Conservation (phyloP, 768 basidiomycete genomes). For the Dictyophora rubrovolvata region DNA sequence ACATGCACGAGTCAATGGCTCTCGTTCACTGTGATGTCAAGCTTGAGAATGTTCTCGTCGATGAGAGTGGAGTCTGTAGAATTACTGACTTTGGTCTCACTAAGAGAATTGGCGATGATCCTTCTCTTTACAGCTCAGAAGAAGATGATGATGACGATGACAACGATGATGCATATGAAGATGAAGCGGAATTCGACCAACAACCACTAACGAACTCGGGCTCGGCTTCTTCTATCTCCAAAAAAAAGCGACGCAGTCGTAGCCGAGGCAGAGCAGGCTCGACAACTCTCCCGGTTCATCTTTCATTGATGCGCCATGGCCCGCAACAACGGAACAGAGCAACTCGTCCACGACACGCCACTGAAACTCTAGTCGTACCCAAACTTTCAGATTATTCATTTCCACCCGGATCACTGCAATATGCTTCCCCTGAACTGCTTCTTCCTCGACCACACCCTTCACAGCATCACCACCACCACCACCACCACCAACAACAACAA, state of each 20-base stretch:
- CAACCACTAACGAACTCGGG: not conserved
- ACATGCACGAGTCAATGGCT: constrained; percentile 66
- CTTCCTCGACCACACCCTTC: constrained; percentile 39
- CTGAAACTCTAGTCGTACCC: constrained; percentile 17
- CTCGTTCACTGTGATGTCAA: constrained; percentile 93
- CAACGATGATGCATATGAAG: constrained; percentile 26
- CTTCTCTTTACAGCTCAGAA: not conserved
- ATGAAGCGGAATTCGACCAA: constrained; percentile 11
- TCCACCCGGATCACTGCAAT: constrained; percentile 81
- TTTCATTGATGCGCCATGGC: constrained; percentile 26
- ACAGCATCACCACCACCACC: constrained; percentile 24
- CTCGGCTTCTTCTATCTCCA: not conserved
- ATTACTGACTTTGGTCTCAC: constrained; percentile 83
- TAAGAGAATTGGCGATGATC: constrained; percentile 38
- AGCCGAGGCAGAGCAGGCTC: constrained; percentile 1
- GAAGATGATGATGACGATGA: constrained; percentile 27
- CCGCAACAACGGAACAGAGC: constrained; percentile 35
- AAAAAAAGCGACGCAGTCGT: not conserved
- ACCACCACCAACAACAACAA: too few species aligned
- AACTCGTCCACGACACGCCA: constrained; percentile 33
- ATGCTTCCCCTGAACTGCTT: constrained; percentile 83
- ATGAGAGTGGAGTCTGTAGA: constrained; percentile 79
- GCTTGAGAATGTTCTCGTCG: constrained; percentile 91
- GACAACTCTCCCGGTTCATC: constrained; percentile 18
- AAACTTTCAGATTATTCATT: constrained; percentile 31